phyloP scores from a whole-genome alignment of 768 basidiomycete species.

The Suillus ampliporus region DNA sequence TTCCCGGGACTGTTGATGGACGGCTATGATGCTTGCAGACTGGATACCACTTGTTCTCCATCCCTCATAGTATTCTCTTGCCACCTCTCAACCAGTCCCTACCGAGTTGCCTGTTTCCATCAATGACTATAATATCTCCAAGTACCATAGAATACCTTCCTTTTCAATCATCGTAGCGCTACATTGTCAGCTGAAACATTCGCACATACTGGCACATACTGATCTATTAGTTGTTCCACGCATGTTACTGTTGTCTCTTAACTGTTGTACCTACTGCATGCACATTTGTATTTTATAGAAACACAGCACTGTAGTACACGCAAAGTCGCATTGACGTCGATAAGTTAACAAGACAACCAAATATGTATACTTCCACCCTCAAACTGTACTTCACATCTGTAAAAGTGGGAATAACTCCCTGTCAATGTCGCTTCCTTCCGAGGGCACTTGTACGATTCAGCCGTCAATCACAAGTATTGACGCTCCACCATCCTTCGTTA shows the following conservation, averaged over 20 bases:
- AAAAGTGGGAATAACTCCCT: background rate
- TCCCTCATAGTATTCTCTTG: background rate
- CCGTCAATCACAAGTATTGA: constrained; percentile 51
- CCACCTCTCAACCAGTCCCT: background rate
- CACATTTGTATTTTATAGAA: background rate
- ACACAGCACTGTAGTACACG: constrained; percentile 1
- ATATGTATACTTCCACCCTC: too few species aligned
- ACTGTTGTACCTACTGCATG: background rate
- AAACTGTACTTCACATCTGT: background rate
- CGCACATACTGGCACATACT: constrained; percentile 3
- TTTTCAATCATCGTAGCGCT: background rate
- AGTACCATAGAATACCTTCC: constrained; percentile 2
- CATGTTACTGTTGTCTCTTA: background rate
- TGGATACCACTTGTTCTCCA: background rate
- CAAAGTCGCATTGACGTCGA: background rate
- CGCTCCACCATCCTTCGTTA: constrained; percentile 70
- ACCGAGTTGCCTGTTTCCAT: background rate
- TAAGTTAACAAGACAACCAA: background rate
- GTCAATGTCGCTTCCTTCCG: background rate
- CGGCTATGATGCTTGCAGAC: background rate
- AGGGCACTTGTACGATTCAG: constrained; percentile 6
- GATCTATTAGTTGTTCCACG: background rate
- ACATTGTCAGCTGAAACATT: background rate
- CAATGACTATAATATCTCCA: constrained; percentile 3
- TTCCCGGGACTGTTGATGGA: background rate